Conservation (phyloP, 257 asterid species). For the Primulina huaijiensis region DNA sequence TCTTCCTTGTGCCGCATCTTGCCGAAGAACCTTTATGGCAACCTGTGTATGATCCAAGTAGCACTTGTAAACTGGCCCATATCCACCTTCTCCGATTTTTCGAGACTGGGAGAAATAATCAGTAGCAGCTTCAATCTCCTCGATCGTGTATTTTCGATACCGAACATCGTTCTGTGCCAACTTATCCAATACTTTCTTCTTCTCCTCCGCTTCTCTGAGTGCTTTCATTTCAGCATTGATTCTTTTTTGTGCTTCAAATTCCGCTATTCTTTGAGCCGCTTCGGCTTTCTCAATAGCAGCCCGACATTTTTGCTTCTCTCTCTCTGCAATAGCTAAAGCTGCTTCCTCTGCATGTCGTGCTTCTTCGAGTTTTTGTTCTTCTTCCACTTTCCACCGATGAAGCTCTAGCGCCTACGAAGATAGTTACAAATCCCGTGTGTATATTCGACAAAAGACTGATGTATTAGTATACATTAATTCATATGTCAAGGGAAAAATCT, state of each 20-base stretch:
- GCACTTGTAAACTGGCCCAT: slow-evolving; percentile 84
- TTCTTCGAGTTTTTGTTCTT: slow-evolving; percentile 63
- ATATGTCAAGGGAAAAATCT: neutral
- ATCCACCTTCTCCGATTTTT: slow-evolving; percentile 94
- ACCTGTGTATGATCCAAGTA: slow-evolving; percentile 77
- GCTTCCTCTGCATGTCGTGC: slow-evolving; percentile 76
- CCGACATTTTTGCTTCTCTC: slow-evolving; percentile 70
- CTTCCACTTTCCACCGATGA: slow-evolving; percentile 82
- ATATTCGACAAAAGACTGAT: neutral
- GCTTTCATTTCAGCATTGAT: slow-evolving; percentile 74
- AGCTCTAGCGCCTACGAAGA: slow-evolving; percentile 67
- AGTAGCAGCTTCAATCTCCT: slow-evolving; percentile 82
- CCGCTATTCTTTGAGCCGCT: slow-evolving; percentile 84
- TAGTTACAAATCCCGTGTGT: neutral
- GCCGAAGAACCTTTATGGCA: slow-evolving; percentile 88
- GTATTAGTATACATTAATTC: neutral
- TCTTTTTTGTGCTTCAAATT: slow-evolving; percentile 79
- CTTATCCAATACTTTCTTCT: slow-evolving; percentile 53
- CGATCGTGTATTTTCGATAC: slow-evolving; percentile 70
- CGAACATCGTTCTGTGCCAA: slow-evolving; percentile 59
- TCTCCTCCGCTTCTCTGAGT: slow-evolving; percentile 65
- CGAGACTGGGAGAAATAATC: slow-evolving; percentile 55
- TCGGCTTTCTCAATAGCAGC: slow-evolving; percentile 89
- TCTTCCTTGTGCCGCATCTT: slow-evolving; percentile 93
- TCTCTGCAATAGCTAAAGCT: slow-evolving; percentile 70